phyloP scores from a whole-genome alignment of 306 rosid species.

The Oxytropis ochrocephala region DNA sequence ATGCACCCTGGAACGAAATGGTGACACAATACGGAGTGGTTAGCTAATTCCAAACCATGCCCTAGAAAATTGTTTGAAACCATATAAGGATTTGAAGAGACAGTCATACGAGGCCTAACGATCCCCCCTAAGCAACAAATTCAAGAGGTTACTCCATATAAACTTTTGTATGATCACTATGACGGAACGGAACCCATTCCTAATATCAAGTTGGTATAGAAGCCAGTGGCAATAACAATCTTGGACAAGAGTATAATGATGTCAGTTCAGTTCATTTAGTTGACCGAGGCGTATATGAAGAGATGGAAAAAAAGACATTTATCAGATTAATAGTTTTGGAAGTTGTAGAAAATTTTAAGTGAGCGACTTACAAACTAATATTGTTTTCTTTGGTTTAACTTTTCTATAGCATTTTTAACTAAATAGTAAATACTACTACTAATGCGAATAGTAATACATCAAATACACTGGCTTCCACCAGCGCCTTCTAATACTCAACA shows the following conservation, averaged over 20 bases:
- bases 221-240: not conserved
- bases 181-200: no score
- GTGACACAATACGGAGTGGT: no score
- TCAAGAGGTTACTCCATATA: no score
- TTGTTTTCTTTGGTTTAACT: not conserved
- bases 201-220: no score
- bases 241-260: not conserved
- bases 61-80: no score
- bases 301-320: not conserved
- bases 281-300: not conserved
- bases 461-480: not conserved
- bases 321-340: not conserved
- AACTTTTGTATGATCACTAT: no score
- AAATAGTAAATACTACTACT: not conserved
- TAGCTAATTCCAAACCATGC: no score
- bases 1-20: no score
- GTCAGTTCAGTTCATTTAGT: not conserved
- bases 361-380: not conserved
- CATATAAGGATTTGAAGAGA: no score
- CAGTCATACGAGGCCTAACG: no score
- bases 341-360: not conserved
- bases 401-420: not conserved
- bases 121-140: no score
- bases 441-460: not conserved
- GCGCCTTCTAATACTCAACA: not conserved